Evolutionary conservation across 331 rosid species (phyloP).

Genomic region (Malus hybrid): DNA sequence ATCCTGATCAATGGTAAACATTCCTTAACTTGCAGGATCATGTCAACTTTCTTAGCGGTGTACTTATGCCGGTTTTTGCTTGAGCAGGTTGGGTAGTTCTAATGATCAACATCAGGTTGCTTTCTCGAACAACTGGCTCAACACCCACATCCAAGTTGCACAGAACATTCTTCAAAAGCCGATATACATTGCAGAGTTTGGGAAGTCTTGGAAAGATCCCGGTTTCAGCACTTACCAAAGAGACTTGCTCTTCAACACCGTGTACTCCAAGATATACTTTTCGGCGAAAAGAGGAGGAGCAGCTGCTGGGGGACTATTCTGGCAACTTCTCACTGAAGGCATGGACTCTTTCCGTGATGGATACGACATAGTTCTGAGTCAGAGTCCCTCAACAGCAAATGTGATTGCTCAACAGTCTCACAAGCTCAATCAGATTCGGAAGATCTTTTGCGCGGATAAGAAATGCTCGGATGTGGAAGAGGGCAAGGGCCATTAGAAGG

Average conservation of each 20-base stretch:
- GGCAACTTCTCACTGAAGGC: conserved; percentile 86
- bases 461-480: conserved; percentile 42
- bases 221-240: conserved; percentile 54
- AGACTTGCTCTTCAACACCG: conserved; percentile 53
- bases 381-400: conserved; percentile 67
- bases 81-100: conserved; percentile 52
- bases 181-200: conserved; percentile 59
- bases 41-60: background rate
- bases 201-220: conserved; percentile 60
- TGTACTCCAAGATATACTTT: conserved; percentile 63
- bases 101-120: conserved; percentile 50
- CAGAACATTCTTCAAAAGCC: conserved; percentile 59
- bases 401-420: conserved; percentile 68
- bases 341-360: conserved; percentile 83
- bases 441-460: conserved; percentile 38
- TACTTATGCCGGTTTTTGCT: background rate
- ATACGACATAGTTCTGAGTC: conserved; percentile 62
- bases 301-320: conserved; percentile 77
- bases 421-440: conserved; percentile 42
- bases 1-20: conserved; percentile 83
- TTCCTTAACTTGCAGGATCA: background rate
- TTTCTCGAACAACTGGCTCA: conserved; percentile 74
- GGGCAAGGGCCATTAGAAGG: conserved; percentile 35
- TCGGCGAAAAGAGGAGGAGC: conserved; percentile 76
- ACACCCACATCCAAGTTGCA: conserved; percentile 65